Base-by-base conservation (phyloP, 1,284 basidiomycete genomes). In the Vanrija pseudolonga region DNA sequence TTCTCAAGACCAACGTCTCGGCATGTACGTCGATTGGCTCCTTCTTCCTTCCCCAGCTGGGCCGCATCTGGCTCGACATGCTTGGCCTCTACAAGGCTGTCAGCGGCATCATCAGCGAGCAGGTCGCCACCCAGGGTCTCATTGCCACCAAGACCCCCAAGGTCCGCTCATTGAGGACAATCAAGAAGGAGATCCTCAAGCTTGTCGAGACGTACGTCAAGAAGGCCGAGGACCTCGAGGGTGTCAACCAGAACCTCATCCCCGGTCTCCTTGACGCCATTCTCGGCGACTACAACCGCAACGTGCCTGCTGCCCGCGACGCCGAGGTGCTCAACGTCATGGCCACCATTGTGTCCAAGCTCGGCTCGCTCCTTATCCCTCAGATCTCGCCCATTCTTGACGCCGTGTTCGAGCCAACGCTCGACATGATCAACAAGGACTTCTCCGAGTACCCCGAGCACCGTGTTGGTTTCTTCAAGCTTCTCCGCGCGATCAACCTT, bases 401-500 rank as follows among this genome's bases (percentile, higher is more conserved):
- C 67, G 93, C 95, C 17, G 90, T 98, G 48, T 98, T 99, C 67
- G 94, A 97, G 77, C 92, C 92, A 41, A 99, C 96, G 4, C 79
- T 99, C 59, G 88, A 87, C 68, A 99, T 98, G 96, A 99, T 99
- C 76, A 98, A 96, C 77, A 90, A 96, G 81, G 96, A 99, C 80
- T 96, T 98, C 68, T 81, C 94, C 19, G 96, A 98, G 77, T 99
- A 84, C 80, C 96, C 96, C 20, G 96, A 99, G 75, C 95, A 98
- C 75, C 90, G 96, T 56, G 87, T 89, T 36, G 95, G 93, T 50
- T 96, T 99, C 84, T 99, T 94, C 84, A 94, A 91, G 78, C 83
- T 99, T 56, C 80, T 99, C 55, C 85, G 93, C 53, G 88, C 91
- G 6, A 96, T 98, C 76, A 94, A 98, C 77, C 67, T 88, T 62